Conservation (phyloP, 2,329 filamentous ascomycete genomes). For the Fusarium proliferatum region DNA sequence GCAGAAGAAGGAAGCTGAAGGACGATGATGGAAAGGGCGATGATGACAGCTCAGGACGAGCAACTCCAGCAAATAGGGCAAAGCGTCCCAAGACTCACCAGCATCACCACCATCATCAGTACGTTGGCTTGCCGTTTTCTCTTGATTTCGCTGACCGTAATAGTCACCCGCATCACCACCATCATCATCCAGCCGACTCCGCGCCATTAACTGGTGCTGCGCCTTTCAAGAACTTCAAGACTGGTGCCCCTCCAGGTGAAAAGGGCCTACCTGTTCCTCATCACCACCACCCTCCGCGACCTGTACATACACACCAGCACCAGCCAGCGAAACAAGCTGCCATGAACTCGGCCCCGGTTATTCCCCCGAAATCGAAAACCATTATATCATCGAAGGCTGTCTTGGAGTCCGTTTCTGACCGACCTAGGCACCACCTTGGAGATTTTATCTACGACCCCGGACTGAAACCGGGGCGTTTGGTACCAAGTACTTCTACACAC, state of each 20-base stretch:
- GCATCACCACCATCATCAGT: conserved; percentile 77
- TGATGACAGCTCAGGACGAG: conserved; percentile 73
- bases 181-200: conserved; percentile 61
- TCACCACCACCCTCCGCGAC: conserved; percentile 60
- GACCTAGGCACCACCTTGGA: conserved; percentile 83
- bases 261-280: conserved; percentile 55
- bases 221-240: conserved; percentile 63
- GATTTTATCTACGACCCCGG: conserved; percentile 82
- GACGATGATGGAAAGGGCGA: conserved; percentile 77
- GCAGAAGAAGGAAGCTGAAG: conserved; percentile 76
- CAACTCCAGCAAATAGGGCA: conserved; percentile 67
- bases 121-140: conserved; percentile 47
- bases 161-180: conserved; percentile 68
- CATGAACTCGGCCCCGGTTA: conserved; percentile 40
- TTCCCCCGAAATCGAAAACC: conserved; percentile 71
- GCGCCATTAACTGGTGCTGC: conserved; percentile 56
- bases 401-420: conserved; percentile 75
- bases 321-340: conserved; percentile 41
- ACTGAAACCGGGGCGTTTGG: conserved; percentile 64
- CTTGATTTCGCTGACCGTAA: conserved; percentile 35
- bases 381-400: conserved; percentile 76
- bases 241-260: conserved; percentile 57
- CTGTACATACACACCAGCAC: conserved; percentile 42
- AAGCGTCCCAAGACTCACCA: conserved; percentile 76
- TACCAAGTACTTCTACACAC: conserved; percentile 53